Evolutionary conservation across 495 filamentous ascomycete genomes (phyloP).

Genomic region (Neurospora terricola): DNA sequence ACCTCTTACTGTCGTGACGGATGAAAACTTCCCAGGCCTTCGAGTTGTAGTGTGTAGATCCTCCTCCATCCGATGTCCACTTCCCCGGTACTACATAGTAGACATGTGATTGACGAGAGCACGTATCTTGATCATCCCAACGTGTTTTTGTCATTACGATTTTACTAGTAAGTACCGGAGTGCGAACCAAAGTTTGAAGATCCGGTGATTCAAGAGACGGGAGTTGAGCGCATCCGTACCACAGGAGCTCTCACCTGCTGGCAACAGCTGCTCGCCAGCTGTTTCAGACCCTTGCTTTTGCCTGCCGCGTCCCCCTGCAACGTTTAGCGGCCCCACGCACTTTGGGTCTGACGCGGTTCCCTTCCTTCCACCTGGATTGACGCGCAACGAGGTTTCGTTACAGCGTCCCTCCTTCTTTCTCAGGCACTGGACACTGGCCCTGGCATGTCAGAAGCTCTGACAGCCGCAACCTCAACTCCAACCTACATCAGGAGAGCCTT

Average conservation of each 20-base stretch:
- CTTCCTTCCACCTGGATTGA: background rate
- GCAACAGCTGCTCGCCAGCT: background rate
- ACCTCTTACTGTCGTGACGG: background rate
- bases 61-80: background rate
- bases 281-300: background rate
- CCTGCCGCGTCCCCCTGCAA: background rate
- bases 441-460: background rate
- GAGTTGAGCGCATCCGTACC: background rate
- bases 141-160: background rate
- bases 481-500: background rate
- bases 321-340: background rate
- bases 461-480: background rate
- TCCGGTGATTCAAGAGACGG: background rate
- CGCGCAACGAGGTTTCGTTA: background rate
- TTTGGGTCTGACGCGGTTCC: background rate
- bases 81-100: background rate
- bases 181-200: background rate
- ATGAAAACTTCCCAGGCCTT: background rate
- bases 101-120: background rate
- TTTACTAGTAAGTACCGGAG: background rate
- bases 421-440: background rate
- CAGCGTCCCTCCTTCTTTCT: background rate
- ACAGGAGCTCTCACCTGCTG: background rate
- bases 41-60: background rate
- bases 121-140: background rate